Evolutionary conservation across 495 filamentous ascomycete species (phyloP).

Genomic region (Neurospora discreta): DNA sequence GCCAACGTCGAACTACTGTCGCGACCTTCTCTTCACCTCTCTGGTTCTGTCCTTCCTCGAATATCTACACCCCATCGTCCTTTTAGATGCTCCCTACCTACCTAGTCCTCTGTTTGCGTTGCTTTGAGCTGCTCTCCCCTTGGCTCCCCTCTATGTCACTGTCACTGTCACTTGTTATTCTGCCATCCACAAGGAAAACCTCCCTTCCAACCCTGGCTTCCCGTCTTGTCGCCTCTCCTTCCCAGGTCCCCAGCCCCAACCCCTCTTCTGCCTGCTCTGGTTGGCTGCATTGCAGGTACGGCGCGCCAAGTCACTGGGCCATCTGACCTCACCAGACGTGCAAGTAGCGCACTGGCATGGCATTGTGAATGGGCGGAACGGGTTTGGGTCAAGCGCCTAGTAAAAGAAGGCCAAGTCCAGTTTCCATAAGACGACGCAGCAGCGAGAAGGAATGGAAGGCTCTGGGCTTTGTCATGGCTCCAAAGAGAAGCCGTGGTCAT

Average conservation of each 20-base stretch:
- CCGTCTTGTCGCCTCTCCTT: slow-evolving; percentile 14
- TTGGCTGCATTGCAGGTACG: slow-evolving; percentile 21
- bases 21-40: neutral
- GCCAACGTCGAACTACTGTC: neutral
- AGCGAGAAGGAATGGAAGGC: neutral
- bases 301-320: slow-evolving; percentile 21
- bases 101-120: neutral
- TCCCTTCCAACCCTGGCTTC: slow-evolving; percentile 4
- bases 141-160: neutral
- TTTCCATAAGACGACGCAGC: neutral
- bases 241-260: slow-evolving; percentile 10
- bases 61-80: neutral
- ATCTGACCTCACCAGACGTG: slow-evolving; percentile 28
- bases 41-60: neutral
- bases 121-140: neutral
- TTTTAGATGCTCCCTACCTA: neutral
- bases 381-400: neutral
- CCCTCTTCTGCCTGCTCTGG: slow-evolving; percentile 19
- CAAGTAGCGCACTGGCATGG: slow-evolving; percentile 14
- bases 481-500: neutral
- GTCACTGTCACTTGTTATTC: neutral
- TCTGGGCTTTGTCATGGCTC: neutral
- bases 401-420: neutral
- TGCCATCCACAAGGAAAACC: slow-evolving; percentile 17
- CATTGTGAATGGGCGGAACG: neutral